Conservation (phyloP, 164 flowering plant species). For the Tetrastigma voinierianum region DNA sequence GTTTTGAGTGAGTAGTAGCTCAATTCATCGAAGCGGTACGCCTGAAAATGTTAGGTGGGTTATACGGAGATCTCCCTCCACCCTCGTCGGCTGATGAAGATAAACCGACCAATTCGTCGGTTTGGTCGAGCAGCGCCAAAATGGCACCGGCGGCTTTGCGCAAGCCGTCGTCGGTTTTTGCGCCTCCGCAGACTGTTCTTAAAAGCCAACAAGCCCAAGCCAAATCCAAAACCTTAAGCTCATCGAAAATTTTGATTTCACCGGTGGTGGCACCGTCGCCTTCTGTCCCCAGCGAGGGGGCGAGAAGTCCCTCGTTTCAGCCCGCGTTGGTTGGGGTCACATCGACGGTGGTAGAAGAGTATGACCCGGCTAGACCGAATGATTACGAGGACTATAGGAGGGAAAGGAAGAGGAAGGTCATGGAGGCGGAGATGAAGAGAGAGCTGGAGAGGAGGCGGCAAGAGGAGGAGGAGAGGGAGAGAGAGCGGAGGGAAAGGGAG, state of each 20-base stretch:
- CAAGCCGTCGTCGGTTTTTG: slow-evolving; percentile 53
- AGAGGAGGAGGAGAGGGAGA: slow-evolving; percentile 44
- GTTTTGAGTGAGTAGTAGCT: too few species aligned
- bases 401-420: slow-evolving; percentile 58
- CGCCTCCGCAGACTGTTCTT: slow-evolving; percentile 65
- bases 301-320: slow-evolving; percentile 16
- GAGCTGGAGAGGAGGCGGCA: slow-evolving; percentile 46
- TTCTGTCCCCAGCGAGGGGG: slow-evolving; percentile 7
- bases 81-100: slow-evolving; percentile 68
- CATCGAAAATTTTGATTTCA: not conserved
- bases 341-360: slow-evolving; percentile 79
- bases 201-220: slow-evolving; percentile 43
- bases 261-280: slow-evolving; percentile 15
- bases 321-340: slow-evolving; percentile 85
- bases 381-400: slow-evolving; percentile 83
- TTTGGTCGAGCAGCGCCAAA: slow-evolving; percentile 84
- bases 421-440: slow-evolving; percentile 65
- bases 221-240: slow-evolving; percentile 35
- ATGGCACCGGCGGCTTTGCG: slow-evolving; percentile 95
- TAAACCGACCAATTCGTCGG: slow-evolving; percentile 32
- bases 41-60: slow-evolving; percentile 73
- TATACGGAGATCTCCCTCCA: slow-evolving; percentile 94
- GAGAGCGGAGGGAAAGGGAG: slow-evolving; percentile 28
- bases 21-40: not conserved
- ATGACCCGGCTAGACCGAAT: slow-evolving; percentile 94